Conservation (phyloP, 768 basidiomycete genomes). For the Boletus coccyginus region DNA sequence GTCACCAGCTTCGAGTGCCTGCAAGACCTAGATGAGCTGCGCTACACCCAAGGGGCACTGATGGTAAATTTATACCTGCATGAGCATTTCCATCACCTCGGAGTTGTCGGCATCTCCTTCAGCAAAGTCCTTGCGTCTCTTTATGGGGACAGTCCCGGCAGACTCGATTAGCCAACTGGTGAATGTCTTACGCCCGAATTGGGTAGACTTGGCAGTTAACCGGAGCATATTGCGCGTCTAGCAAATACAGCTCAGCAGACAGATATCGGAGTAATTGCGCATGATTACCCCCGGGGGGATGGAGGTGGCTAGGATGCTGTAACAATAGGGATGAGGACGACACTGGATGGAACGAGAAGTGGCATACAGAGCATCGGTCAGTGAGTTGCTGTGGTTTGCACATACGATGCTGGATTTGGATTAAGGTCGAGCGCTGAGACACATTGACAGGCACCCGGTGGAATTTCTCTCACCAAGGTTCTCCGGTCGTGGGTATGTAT, state of each 20-base stretch:
- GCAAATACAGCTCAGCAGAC: slow-evolving; percentile 1
- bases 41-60: neutral
- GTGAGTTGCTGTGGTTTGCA: slow-evolving; percentile 83
- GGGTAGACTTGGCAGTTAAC: slow-evolving; percentile 84
- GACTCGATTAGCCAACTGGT: slow-evolving; percentile 90
- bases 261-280: neutral
- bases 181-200: slow-evolving; percentile 80
- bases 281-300: slow-evolving; percentile 61
- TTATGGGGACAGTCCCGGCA: slow-evolving; percentile 82
- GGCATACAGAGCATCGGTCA: slow-evolving; percentile 82
- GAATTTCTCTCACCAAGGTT: slow-evolving; percentile 57
- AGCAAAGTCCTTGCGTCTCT: slow-evolving; percentile 66
- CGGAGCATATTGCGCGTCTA: slow-evolving; percentile 79
- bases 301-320: slow-evolving; percentile 68
- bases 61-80: slow-evolving; percentile 45
- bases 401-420: slow-evolving; percentile 64
- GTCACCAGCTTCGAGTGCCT: slow-evolving; percentile 77
- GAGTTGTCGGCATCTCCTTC: slow-evolving; percentile 63
- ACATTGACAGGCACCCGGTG: neutral
- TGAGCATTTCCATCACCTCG: slow-evolving; percentile 63
- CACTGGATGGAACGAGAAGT: neutral
- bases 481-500: slow-evolving; percentile 66
- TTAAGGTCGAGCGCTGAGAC: neutral
- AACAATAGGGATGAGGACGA: neutral
- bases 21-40: slow-evolving; percentile 11